Evolutionary conservation across 306 rosid species (phyloP).

Genomic region (Ammopiptanthus mongolicus): DNA sequence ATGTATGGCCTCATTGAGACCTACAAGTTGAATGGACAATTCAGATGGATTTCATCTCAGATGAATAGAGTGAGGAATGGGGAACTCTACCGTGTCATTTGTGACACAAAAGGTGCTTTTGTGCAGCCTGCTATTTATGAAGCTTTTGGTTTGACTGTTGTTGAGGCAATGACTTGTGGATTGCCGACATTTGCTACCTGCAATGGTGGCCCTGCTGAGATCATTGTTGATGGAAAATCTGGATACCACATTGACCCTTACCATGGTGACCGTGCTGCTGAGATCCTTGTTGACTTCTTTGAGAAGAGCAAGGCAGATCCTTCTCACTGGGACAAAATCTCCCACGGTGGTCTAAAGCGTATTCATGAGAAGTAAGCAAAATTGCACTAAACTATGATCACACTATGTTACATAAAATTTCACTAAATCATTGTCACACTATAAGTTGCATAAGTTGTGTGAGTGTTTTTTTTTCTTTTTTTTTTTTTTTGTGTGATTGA

Average conservation of each 20-base stretch:
- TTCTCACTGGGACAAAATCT: slow-evolving; percentile 75
- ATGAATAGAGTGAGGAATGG: slow-evolving; percentile 88
- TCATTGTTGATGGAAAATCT: slow-evolving; percentile 79
- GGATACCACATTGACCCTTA: slow-evolving; percentile 92
- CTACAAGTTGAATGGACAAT: slow-evolving; percentile 87
- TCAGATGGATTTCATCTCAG: slow-evolving; percentile 96
- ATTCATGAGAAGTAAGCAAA: slow-evolving; percentile 77
- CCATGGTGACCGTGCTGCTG: slow-evolving; percentile 77
- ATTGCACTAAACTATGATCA: background rate
- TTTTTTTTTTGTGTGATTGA: background rate
- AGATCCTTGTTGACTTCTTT: slow-evolving; percentile 70
- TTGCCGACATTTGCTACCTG: slow-evolving; percentile 95
- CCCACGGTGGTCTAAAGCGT: slow-evolving; percentile 77
- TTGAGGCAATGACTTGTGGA: slow-evolving; percentile 99
- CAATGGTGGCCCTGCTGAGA: slow-evolving; percentile 97
- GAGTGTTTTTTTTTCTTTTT: background rate
- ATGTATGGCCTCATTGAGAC: slow-evolving; percentile 77
- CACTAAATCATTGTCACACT: background rate
- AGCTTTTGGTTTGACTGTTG: slow-evolving; percentile 93
- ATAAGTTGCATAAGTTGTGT: background rate
- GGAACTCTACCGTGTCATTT: slow-evolving; percentile 82
- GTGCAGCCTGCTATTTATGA: slow-evolving; percentile 98
- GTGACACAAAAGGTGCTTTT: slow-evolving; percentile 85
- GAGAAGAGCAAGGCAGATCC: slow-evolving; percentile 72
- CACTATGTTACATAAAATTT: too few relatives aligned